A percentile compares a stretch with the other conserved stretches of the same genome.
Evolutionary conservation across 805 yeast species (phyloP).

Genomic region (Candida bentonensis): DNA sequence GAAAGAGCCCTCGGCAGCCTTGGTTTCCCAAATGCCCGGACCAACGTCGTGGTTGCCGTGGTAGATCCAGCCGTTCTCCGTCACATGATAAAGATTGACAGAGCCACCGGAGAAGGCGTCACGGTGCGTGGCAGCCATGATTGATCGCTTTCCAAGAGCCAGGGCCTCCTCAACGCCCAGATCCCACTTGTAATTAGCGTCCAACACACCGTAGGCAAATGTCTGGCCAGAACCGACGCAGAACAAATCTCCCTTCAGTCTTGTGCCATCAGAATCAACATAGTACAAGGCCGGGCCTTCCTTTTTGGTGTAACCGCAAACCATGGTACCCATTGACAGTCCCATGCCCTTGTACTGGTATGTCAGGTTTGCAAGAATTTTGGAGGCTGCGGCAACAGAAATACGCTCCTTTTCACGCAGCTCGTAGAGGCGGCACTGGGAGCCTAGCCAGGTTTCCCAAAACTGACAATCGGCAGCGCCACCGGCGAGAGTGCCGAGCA

Average conservation of each 20-base stretch:
- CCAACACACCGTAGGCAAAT: conserved; percentile 96
- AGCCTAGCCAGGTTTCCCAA: conserved; percentile 98
- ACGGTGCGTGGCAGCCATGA: conserved; percentile 95
- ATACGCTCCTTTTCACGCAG: conserved; percentile 89
- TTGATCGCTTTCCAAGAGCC: conserved; percentile 86
- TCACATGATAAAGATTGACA: conserved; percentile 81
- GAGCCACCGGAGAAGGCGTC: conserved; percentile 98
- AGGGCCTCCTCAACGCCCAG: conserved; percentile 85
- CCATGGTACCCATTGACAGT: conserved; percentile 98
- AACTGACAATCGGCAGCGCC: conserved; percentile 99
- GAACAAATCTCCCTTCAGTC: conserved; percentile 86
- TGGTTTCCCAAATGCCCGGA: conserved; percentile 79
- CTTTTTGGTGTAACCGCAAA: conserved; percentile 89
- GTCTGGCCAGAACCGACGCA: conserved; percentile 99
- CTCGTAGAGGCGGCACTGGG: conserved; percentile 92
- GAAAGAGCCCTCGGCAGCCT: conserved; percentile 78
- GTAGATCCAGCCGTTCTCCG: conserved; percentile 87
- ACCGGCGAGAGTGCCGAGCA: conserved; percentile 98
- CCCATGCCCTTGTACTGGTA: conserved; percentile 96
- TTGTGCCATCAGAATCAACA: conserved; percentile 94
- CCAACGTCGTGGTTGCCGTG: conserved; percentile 95
- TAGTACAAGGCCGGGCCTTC: conserved; percentile 94
- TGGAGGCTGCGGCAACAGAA: conserved; percentile 92
- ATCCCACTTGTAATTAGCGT: conserved; percentile 86
- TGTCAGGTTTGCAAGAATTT: conserved; percentile 78